A percentile compares a stretch with the other conserved stretches of the same genome.
These are phyloP conservation scores for Neoscytalidium dimidiatum DNA, from an alignment of 2,329 filamentous ascomycete genomes.

Conservation along the genomic window DNA sequence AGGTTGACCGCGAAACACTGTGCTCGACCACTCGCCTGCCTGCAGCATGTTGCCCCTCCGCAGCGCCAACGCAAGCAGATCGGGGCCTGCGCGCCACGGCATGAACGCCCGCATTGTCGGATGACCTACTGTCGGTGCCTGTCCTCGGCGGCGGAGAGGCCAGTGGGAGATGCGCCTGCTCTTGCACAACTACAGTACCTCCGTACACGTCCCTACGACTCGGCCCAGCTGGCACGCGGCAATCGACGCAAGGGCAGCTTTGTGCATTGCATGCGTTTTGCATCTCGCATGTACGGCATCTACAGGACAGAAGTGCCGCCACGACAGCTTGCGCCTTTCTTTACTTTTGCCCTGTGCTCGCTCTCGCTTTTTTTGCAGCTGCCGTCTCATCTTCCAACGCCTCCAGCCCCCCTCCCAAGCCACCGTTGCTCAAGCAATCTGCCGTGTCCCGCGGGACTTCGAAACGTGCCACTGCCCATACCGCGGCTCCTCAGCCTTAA, in stretches of 20 bases:
- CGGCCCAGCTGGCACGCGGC: background rate
- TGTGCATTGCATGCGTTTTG: background rate
- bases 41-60: background rate
- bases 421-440: slow-evolving; percentile 10
- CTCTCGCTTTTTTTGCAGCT: background rate
- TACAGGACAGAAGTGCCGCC: slow-evolving; percentile 8
- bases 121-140: slow-evolving; percentile 3
- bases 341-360: background rate
- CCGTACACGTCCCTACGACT: no score
- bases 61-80: background rate
- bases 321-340: background rate
- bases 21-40: background rate
- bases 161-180: background rate
- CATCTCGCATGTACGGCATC: background rate
- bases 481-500: slow-evolving; percentile 9
- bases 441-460: background rate
- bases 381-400: background rate
- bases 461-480: slow-evolving; percentile 6
- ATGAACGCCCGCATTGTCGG: slow-evolving; percentile 6
- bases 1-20: background rate
- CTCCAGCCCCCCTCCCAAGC: background rate
- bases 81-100: background rate
- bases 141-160: background rate
- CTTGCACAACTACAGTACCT: background rate
- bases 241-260: background rate